phyloP scores from a whole-genome alignment of 306 rosid genomes.

The Cicer cuneatum region DNA sequence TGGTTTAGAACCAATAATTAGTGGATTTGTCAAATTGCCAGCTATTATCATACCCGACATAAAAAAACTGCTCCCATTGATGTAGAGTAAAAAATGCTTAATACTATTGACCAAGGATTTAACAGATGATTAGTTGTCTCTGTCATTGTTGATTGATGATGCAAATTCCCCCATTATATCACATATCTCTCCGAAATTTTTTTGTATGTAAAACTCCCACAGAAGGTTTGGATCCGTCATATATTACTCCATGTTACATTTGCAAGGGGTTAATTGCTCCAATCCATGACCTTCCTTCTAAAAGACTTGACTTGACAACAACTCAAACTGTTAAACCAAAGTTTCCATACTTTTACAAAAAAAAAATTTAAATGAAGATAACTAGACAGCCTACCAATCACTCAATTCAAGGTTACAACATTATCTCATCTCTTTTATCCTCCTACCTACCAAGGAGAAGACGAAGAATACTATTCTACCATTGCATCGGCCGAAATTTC shows the following conservation, averaged over 20 bases:
- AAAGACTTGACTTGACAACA: not conserved
- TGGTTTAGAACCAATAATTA: no score
- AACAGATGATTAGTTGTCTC: no score
- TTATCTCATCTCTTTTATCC: conserved; percentile 38
- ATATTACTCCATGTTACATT: not conserved
- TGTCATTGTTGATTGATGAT: no score
- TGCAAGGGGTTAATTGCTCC: not conserved
- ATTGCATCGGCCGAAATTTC: conserved; percentile 59
- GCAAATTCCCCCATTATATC: no score
- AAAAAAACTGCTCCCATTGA: no score
- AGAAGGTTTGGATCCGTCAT: not conserved
- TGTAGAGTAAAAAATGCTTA: no score
- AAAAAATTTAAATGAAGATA: not conserved
- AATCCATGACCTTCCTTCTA: not conserved
- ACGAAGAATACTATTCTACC: conserved; percentile 52
- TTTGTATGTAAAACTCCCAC: not conserved
- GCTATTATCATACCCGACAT: no score
- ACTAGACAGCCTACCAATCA: conserved; percentile 6
- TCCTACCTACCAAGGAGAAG: conserved; percentile 2
- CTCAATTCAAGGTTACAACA: conserved; percentile 28
- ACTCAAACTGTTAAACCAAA: conserved; percentile 4
- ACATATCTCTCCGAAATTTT: not conserved
- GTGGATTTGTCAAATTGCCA: no score
- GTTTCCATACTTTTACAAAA: not conserved
- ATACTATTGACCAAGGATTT: no score